phyloP scores from a whole-genome alignment of 2,329 filamentous ascomycete species.

The Bipolaris victoriae region DNA sequence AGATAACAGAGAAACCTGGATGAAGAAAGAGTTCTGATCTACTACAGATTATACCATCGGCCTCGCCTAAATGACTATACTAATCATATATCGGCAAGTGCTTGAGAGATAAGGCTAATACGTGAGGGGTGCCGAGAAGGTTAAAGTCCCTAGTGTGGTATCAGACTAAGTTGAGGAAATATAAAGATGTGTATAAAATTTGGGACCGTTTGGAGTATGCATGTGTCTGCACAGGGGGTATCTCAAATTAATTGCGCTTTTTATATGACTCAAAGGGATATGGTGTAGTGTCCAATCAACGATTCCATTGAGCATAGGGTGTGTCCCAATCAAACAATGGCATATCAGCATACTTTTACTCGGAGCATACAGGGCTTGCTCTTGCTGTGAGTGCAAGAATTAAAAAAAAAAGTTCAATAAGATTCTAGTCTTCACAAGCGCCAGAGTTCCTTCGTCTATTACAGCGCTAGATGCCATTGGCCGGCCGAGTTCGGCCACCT shows the following conservation, averaged over 20 bases:
- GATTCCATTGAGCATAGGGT: neutral
- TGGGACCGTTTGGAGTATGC: too few species aligned
- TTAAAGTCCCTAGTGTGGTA: constrained; percentile 16
- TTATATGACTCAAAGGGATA: neutral
- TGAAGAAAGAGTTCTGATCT: too few species aligned
- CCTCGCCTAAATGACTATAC: too few species aligned
- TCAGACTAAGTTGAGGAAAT: constrained; percentile 2
- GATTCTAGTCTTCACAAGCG: neutral
- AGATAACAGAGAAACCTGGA: too few species aligned
- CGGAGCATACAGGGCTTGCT: neutral
- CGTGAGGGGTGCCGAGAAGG: constrained; percentile 20
- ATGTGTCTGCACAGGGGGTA: neutral
- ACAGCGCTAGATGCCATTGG: constrained; percentile 24
- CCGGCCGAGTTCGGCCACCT: constrained; percentile 29
- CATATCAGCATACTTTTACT: neutral
- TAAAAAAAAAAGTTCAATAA: neutral
- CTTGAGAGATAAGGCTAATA: constrained; percentile 27
- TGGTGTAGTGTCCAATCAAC: neutral
- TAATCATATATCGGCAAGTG: neutral
- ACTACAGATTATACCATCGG: too few species aligned
- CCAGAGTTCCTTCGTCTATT: constrained; percentile 14
- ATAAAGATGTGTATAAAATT: neutral
- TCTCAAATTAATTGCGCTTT: neutral
- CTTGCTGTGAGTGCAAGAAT: neutral
- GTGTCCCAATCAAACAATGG: too few species aligned